Conservation (phyloP, 2,329 filamentous ascomycete species). For the Fusarium kyushuense region DNA sequence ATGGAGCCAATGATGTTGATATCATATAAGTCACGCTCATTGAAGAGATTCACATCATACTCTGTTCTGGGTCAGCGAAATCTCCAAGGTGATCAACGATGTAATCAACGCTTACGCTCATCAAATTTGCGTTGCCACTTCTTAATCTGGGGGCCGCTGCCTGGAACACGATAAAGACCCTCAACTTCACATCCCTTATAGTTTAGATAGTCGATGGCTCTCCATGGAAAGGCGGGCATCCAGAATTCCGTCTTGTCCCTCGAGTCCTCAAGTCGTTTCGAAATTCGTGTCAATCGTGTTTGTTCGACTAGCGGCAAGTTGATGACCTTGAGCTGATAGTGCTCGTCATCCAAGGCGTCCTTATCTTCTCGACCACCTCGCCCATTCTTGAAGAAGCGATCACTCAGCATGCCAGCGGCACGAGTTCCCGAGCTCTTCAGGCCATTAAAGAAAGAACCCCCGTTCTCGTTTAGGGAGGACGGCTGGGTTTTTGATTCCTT, state of each 20-base stretch:
- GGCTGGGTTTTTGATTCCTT: conserved; percentile 64
- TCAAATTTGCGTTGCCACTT: conserved; percentile 95
- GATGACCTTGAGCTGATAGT: conserved; percentile 86
- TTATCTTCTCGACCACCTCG: conserved; percentile 77
- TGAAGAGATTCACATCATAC: conserved; percentile 89
- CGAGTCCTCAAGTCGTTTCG: conserved; percentile 86
- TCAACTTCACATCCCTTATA: conserved; percentile 95
- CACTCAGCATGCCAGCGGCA: conserved; percentile 80
- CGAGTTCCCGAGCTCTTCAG: conserved; percentile 46
- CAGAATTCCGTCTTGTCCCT: conserved; percentile 97
- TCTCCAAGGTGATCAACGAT: neutral
- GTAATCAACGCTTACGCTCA: conserved; percentile 67
- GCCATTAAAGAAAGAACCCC: conserved; percentile 52
- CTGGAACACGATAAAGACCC: conserved; percentile 91
- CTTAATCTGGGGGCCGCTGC: conserved; percentile 89
- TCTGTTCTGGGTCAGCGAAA: conserved; percentile 61
- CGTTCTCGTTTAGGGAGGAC: conserved; percentile 70
- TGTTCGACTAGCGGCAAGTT: conserved; percentile 89
- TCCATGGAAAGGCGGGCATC: conserved; percentile 97
- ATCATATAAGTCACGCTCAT: conserved; percentile 88
- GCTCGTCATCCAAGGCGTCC: conserved; percentile 80
- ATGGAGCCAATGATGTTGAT: conserved; percentile 97
- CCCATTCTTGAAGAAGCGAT: conserved; percentile 82
- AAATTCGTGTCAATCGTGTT: conserved; percentile 90
- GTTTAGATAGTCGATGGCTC: conserved; percentile 96